Evolutionary conservation across 148 eudicot species (phyloP).

Genomic region (Diospyros lotus): DNA sequence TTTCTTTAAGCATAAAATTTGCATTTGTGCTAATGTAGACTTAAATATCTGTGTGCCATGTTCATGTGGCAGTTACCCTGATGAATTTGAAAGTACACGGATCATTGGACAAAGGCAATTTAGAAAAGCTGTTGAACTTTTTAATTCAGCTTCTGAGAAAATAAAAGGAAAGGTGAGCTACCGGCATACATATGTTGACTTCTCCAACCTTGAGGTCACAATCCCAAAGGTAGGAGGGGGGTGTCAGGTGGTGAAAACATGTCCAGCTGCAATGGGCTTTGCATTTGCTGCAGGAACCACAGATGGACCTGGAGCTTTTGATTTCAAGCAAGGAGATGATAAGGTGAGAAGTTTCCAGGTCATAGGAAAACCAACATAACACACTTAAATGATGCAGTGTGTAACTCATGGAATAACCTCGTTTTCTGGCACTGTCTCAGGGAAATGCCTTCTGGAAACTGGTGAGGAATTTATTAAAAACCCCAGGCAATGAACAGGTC

Average conservation of each 20-base stretch:
- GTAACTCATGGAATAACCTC: not conserved
- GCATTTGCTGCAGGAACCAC: slow-evolving; percentile 99
- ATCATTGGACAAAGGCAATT: slow-evolving; percentile 89
- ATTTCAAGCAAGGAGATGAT: slow-evolving; percentile 92
- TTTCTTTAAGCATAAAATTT: not conserved
- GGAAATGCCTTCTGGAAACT: slow-evolving; percentile 90
- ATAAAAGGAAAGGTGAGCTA: slow-evolving; percentile 71
- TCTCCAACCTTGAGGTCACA: slow-evolving; percentile 76
- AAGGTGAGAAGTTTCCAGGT: slow-evolving; percentile 29
- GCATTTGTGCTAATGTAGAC: not conserved
- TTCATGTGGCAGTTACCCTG: slow-evolving; percentile 63
- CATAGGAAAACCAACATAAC: not conserved
- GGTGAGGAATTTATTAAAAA: slow-evolving; percentile 62
- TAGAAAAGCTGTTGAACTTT: slow-evolving; percentile 78
- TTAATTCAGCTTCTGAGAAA: slow-evolving; percentile 68
- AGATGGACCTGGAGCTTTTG: slow-evolving; percentile 99
- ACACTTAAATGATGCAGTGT: not conserved
- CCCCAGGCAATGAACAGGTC: slow-evolving; percentile 61
- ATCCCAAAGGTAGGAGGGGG: slow-evolving; percentile 57
- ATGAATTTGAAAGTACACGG: slow-evolving; percentile 96
- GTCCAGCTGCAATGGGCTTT: slow-evolving; percentile 98
- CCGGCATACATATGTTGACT: slow-evolving; percentile 68
- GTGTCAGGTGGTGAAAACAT: slow-evolving; percentile 57
- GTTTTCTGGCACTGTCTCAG: slow-evolving; percentile 30
- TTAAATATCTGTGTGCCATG: not conserved